phyloP scores from a whole-genome alignment of 495 filamentous ascomycete genomes.

The Talaromyces borbonicus region DNA sequence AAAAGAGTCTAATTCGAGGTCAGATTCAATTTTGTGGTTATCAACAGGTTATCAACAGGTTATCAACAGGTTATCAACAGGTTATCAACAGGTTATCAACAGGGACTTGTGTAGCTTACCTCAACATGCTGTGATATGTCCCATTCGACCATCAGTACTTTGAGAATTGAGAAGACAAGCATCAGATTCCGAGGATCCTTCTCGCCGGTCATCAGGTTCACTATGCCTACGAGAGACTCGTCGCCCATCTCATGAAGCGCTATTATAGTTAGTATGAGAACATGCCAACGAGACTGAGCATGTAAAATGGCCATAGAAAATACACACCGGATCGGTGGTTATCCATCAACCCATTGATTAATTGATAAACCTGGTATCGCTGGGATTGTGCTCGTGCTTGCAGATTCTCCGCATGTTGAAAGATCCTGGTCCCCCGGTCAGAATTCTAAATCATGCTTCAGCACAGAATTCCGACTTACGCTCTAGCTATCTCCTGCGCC shows the following conservation, averaged over 20 bases:
- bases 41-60: too few species aligned
- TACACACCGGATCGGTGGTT: conserved; percentile 49
- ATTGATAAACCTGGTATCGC: conserved; percentile 51
- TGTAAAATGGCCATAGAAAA: neutral
- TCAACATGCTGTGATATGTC: conserved; percentile 53
- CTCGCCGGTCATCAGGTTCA: conserved; percentile 62
- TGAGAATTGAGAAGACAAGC: conserved; percentile 65
- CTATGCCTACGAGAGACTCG: conserved; percentile 51
- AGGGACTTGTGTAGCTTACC: conserved; percentile 25
- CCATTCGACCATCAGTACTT: conserved; percentile 67
- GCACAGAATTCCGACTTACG: conserved; percentile 30
- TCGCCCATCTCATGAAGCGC: conserved; percentile 46
- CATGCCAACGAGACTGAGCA: too few species aligned
- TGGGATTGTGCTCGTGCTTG: conserved; percentile 55
- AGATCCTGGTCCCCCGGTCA: conserved; percentile 22
- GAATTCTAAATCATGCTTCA: neutral
- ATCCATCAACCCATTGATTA: conserved; percentile 56
- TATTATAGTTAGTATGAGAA: conserved; percentile 21
- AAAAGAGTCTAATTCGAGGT: conserved; percentile 46
- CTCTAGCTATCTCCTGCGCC: conserved; percentile 36
- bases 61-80: too few species aligned
- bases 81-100: too few species aligned
- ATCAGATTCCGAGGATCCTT: conserved; percentile 72
- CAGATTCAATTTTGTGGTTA: too few species aligned
- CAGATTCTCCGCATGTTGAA: conserved; percentile 44